Conservation (phyloP, 306 rosid species). For the Morella rubra region DNA sequence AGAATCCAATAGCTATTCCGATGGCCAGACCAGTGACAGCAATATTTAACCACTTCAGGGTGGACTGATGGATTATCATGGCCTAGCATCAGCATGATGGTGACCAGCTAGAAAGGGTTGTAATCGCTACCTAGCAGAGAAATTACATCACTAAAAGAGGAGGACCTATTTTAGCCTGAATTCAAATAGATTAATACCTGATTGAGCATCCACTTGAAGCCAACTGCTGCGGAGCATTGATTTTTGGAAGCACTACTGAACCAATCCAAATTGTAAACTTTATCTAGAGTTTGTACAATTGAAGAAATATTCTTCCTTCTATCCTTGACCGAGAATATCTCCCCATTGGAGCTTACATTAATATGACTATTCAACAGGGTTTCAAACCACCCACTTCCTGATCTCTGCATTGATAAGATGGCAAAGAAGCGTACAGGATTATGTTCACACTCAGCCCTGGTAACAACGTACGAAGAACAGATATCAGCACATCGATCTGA, state of each 20-base stretch:
- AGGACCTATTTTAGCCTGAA: not conserved
- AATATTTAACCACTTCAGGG: not conserved
- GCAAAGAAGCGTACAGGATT: slow-evolving; percentile 86
- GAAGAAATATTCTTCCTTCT: slow-evolving; percentile 72
- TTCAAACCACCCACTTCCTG: slow-evolving; percentile 98
- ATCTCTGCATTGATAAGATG: slow-evolving; percentile 87
- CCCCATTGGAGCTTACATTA: slow-evolving; percentile 89
- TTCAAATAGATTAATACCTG: slow-evolving; percentile 53
- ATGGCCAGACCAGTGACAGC: not conserved
- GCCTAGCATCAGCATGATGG: not conserved
- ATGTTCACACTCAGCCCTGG: slow-evolving; percentile 71
- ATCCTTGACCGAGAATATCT: slow-evolving; percentile 68
- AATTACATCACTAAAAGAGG: slow-evolving; percentile 1
- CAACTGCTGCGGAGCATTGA: slow-evolving; percentile 88
- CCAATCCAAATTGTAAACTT: slow-evolving; percentile 91
- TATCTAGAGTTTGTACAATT: slow-evolving; percentile 69
- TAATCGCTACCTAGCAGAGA: not conserved
- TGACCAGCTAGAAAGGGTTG: not conserved
- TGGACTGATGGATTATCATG: not conserved
- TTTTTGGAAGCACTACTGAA: slow-evolving; percentile 92
- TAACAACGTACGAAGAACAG: slow-evolving; percentile 20
- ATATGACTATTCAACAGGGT: slow-evolving; percentile 81
- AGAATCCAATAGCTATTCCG: not conserved
- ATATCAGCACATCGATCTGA: slow-evolving; percentile 17
- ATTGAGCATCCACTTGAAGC: slow-evolving; percentile 99